Evolutionary conservation across 768 basidiomycete genomes (phyloP).

Genomic region (Tulasnella sp.): DNA sequence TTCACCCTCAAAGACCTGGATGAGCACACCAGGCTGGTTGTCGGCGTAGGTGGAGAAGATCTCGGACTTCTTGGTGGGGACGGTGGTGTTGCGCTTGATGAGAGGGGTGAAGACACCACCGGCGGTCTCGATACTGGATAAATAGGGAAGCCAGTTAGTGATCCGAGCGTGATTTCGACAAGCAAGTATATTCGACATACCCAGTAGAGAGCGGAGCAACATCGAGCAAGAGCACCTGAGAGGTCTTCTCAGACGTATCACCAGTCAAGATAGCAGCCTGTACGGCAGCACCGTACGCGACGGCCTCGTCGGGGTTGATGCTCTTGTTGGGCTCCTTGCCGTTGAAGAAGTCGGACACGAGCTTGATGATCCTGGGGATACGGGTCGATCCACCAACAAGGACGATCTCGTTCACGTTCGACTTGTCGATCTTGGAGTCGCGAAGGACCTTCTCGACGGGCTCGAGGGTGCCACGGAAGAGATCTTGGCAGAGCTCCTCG

Average conservation of each 20-base stretch:
- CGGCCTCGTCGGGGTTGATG: slow-evolving; percentile 66
- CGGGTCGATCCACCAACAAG: slow-evolving; percentile 40
- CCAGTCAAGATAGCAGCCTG: slow-evolving; percentile 57
- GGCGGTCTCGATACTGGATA: slow-evolving; percentile 43
- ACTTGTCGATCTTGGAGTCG: slow-evolving; percentile 43
- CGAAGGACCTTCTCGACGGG: slow-evolving; percentile 43
- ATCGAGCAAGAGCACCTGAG: slow-evolving; percentile 42
- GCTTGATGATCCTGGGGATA: slow-evolving; percentile 46
- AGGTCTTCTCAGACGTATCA: slow-evolving; percentile 39
- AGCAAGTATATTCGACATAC: neutral
- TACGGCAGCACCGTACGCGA: slow-evolving; percentile 62
- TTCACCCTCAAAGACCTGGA: slow-evolving; percentile 39
- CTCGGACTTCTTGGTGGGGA: slow-evolving; percentile 43
- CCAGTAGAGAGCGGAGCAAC: slow-evolving; percentile 45
- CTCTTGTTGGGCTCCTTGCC: slow-evolving; percentile 54
- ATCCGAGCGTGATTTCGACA: slow-evolving; percentile 21
- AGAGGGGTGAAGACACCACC: slow-evolving; percentile 52
- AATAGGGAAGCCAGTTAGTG: slow-evolving; percentile 20
- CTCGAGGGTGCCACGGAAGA: slow-evolving; percentile 36
- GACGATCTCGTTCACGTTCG: slow-evolving; percentile 38
- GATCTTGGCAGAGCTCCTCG: slow-evolving; percentile 35
- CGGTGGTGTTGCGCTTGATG: slow-evolving; percentile 50
- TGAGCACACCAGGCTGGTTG: slow-evolving; percentile 41
- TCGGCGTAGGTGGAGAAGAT: slow-evolving; percentile 42
- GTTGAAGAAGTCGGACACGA: slow-evolving; percentile 55